Evolutionary conservation across 1,139 yeast species (phyloP).

Genomic region (Magnusiomyces paraingens): DNA sequence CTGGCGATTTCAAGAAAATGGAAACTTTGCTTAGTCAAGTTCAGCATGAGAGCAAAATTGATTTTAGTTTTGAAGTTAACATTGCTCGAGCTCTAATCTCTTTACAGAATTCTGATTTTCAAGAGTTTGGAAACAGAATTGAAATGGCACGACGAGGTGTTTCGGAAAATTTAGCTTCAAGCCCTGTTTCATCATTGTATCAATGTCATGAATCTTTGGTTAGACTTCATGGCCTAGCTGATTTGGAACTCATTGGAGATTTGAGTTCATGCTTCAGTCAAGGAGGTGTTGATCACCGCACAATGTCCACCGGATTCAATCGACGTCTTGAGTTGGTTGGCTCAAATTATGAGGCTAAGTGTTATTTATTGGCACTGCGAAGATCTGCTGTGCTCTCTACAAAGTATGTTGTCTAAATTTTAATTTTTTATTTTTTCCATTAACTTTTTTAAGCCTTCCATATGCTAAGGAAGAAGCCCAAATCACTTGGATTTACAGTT

Average conservation of each 20-base stretch:
- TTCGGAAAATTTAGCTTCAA: slow-evolving; percentile 56
- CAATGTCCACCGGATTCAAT: slow-evolving; percentile 28
- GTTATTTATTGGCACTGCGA: slow-evolving; percentile 33
- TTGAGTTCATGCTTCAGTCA: slow-evolving; percentile 20
- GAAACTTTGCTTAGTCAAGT: slow-evolving; percentile 49
- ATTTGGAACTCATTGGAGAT: slow-evolving; percentile 40
- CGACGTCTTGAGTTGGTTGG: slow-evolving; percentile 31
- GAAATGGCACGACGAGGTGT: slow-evolving; percentile 49
- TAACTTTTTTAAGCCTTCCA: slow-evolving; percentile 32
- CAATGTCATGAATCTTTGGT: slow-evolving; percentile 52
- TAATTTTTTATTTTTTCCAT: not conserved
- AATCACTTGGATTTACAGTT: slow-evolving; percentile 51
- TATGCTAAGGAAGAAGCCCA: slow-evolving; percentile 40
- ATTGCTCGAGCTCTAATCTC: slow-evolving; percentile 55
- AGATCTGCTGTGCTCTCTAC: slow-evolving; percentile 42
- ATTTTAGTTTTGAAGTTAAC: slow-evolving; percentile 49
- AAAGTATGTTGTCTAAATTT: slow-evolving; percentile 9
- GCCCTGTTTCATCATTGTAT: slow-evolving; percentile 56
- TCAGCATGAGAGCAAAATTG: slow-evolving; percentile 10
- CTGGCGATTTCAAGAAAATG: slow-evolving; percentile 50
- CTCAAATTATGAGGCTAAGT: slow-evolving; percentile 33
- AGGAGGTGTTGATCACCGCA: slow-evolving; percentile 19
- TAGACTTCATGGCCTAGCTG: slow-evolving; percentile 66
- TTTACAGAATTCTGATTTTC: slow-evolving; percentile 34
- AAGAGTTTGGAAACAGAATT: slow-evolving; percentile 38